These are phyloP conservation scores for Cladophialophora exuberans DNA, from an alignment of 2,329 filamentous ascomycete genomes.

Conservation along the genomic window DNA sequence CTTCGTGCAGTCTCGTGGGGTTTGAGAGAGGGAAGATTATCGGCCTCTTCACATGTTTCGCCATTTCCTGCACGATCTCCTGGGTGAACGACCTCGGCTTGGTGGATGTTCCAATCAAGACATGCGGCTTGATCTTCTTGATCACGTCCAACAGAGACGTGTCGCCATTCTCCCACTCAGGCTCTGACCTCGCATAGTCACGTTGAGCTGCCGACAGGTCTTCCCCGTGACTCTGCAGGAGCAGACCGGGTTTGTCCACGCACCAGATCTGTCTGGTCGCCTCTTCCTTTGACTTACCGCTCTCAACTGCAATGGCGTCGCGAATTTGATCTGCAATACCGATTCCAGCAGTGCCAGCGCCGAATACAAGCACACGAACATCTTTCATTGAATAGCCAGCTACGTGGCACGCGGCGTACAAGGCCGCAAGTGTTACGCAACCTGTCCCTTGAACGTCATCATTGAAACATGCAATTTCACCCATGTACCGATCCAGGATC, in stretches of 20 bases:
- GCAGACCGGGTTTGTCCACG: slow-evolving; percentile 77
- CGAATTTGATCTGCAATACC: slow-evolving; percentile 84
- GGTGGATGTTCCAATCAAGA: slow-evolving; percentile 83
- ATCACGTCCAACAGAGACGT: slow-evolving; percentile 68
- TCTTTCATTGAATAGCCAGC: slow-evolving; percentile 68
- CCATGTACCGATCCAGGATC: slow-evolving; percentile 74
- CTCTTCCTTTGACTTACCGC: slow-evolving; percentile 67
- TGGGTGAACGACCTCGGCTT: slow-evolving; percentile 75
- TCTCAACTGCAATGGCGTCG: slow-evolving; percentile 74
- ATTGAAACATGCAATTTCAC: slow-evolving; percentile 81
- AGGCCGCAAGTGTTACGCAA: slow-evolving; percentile 80
- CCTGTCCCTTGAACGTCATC: slow-evolving; percentile 89
- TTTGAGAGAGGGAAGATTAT: slow-evolving; percentile 82
- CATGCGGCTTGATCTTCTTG: slow-evolving; percentile 72
- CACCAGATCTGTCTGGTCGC: slow-evolving; percentile 79
- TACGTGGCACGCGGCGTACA: slow-evolving; percentile 75
- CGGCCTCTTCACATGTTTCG: slow-evolving; percentile 69
- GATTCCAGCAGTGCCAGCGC: slow-evolving; percentile 77
- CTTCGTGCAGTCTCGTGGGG: slow-evolving; percentile 82
- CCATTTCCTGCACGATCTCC: slow-evolving; percentile 74
- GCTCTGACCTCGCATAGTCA: slow-evolving; percentile 65
- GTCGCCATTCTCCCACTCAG: slow-evolving; percentile 47
- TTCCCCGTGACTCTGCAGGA: slow-evolving; percentile 65
- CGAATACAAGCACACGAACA: slow-evolving; percentile 74
- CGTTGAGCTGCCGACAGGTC: slow-evolving; percentile 68